Evolutionary conservation across 106 monocot species (phyloP).

Genomic region (Posidonia australis): DNA sequence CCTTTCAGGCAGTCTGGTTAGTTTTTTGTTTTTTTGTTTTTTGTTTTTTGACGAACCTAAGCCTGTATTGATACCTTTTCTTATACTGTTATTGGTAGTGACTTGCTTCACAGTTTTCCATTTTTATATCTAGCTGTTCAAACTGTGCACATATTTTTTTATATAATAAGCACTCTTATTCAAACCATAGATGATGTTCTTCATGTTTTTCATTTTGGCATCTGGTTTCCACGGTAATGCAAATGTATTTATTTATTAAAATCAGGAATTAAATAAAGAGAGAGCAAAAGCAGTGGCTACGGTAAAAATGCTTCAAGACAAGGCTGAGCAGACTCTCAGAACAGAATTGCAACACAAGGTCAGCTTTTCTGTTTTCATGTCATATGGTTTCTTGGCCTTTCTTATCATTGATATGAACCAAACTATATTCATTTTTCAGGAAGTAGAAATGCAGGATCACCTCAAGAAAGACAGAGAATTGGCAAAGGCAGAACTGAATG

Average conservation of each 20-base stretch:
- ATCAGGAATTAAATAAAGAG: slow-evolving; percentile 83
- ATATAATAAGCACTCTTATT: no score
- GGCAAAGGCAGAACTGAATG: slow-evolving; percentile 72
- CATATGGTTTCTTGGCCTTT: background rate
- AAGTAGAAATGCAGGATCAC: slow-evolving; percentile 47
- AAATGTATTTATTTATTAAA: background rate
- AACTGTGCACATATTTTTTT: no score
- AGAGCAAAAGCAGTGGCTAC: slow-evolving; percentile 58
- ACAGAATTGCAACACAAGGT: slow-evolving; percentile 82
- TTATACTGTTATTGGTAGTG: no score
- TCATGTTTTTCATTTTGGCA: no score
- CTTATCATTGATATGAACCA: background rate
- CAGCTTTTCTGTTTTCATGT: background rate
- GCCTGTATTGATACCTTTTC: no score
- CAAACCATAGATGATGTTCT: no score
- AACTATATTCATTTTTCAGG: slow-evolving; percentile 26
- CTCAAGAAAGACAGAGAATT: slow-evolving; percentile 57
- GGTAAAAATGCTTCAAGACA: slow-evolving; percentile 67
- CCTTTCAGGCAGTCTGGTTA: no score
- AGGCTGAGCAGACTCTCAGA: slow-evolving; percentile 68
- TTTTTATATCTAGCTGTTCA: no score
- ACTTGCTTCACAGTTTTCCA: no score
- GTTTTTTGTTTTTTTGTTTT: no score
- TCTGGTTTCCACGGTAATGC: no score
- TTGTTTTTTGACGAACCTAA: no score